A percentile compares a stretch with the other conserved stretches of the same genome.
Conservation (phyloP, 768 basidiomycete species). For the Tulasnella sp. region DNA sequence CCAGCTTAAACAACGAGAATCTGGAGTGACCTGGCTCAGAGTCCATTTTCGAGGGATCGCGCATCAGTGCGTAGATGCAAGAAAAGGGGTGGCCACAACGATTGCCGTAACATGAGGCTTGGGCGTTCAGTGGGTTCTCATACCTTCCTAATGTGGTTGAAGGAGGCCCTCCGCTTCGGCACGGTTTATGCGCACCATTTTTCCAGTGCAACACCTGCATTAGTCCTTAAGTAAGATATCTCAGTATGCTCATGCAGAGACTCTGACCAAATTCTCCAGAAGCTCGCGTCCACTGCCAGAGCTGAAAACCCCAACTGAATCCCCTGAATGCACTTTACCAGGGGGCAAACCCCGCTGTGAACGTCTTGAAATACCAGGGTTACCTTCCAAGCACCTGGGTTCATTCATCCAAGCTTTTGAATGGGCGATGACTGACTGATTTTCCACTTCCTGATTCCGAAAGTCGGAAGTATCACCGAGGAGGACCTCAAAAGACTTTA, state of each 20-base stretch:
- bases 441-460: not conserved
- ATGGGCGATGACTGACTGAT: not conserved
- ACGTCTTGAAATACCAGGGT: too few species aligned
- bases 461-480: not conserved
- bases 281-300: too few species aligned
- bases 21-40: not conserved
- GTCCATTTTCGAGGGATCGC: not conserved
- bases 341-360: too few species aligned
- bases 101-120: not conserved
- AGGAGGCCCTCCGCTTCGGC: not conserved
- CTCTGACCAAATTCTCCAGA: too few species aligned
- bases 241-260: not conserved
- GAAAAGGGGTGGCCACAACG: not conserved
- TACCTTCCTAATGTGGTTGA: not conserved
- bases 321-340: too few species aligned
- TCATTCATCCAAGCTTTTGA: not conserved
- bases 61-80: not conserved
- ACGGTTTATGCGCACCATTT: not conserved
- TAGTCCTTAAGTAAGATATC: not conserved
- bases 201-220: too few species aligned
- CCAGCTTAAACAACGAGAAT: not conserved
- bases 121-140: not conserved
- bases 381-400: too few species aligned
- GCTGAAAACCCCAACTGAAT: too few species aligned
- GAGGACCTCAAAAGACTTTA: not conserved